Evolutionary conservation across 208 protist species (phyloP), one percentile per base, ranked within the genome.

Genomic region (Trypanosoma grayi): DNA sequence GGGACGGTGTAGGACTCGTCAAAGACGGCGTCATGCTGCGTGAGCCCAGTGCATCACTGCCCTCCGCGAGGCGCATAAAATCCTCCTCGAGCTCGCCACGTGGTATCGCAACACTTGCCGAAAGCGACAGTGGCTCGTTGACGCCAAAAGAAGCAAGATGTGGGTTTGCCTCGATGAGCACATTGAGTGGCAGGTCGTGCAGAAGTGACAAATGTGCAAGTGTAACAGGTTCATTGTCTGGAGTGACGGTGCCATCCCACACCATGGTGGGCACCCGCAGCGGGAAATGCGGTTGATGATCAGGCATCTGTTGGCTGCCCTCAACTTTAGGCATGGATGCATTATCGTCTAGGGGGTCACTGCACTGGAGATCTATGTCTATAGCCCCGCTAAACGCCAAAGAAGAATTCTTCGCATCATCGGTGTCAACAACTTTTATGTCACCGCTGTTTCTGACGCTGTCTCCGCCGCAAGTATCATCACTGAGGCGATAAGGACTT

Each of bases 121-220:
- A 48, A 8, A 39, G 39, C 1, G 81, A 68, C 11, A 83, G 48
- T 8, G 56, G 6, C n/a, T 66, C 64, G 44, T 73, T 50, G 34
- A 50, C 50, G 18, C 55, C 70, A 36, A 70, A 64, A 22, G 47
- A 22, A 2, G 56, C 45, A 37, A 87, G 71, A 11, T 73, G 45
- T 6, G 81, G 77, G 37, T 82, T 87, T 45, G 64, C 45, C 43
- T 62, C 39, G 14, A 69, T 28, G 25, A 83, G 65, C 33, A 30
- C 52, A 27, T 53, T 25, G 11, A 75, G 24, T 10, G 76, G 36
- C 20, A 76, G 20, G 48, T 73, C 58, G 48, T 87, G 65, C 46
- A 76, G 24, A 28, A 74, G 69, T 0, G 76, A 51, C 7, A 83
- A 27, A 58, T 75, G 63, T 36, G 55, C 39, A 11, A 87, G 59